phyloP scores from a whole-genome alignment of 1,139 yeast genomes.

The Meyerozyma athensensis region DNA sequence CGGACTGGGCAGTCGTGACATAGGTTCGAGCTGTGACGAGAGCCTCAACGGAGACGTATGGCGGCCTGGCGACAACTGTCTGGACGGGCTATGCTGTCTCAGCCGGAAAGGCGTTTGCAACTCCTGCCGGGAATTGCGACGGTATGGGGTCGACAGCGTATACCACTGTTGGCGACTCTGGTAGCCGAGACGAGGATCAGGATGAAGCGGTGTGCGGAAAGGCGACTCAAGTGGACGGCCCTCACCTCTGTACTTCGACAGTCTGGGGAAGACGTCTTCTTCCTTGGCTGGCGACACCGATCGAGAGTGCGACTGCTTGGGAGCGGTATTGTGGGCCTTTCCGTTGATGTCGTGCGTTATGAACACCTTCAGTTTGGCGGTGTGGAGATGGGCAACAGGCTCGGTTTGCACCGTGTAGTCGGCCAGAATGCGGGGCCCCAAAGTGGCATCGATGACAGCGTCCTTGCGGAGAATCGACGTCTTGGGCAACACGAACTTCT shows the following conservation, averaged over 20 bases:
- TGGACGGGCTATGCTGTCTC: conserved; percentile 1
- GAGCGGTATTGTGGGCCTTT: conserved; percentile 11
- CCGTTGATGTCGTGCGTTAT: conserved; percentile 46
- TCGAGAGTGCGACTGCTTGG: conserved; percentile 5
- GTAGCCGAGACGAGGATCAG: conserved; percentile 1
- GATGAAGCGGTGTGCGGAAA: conserved; percentile 2
- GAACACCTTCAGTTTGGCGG: conserved; percentile 38
- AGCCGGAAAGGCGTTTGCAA: conserved; percentile 3
- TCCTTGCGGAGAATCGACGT: conserved; percentile 52
- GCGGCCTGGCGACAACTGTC: conserved; percentile 1
- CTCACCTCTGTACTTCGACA: neutral
- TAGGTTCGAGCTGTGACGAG: neutral
- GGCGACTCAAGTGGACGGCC: conserved; percentile 3
- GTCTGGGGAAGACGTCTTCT: conserved; percentile 1
- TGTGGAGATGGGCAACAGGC: conserved; percentile 24
- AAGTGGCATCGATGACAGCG: conserved; percentile 61
- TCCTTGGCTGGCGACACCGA: conserved; percentile 1
- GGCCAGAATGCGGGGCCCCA: conserved; percentile 24
- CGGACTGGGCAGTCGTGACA: conserved; percentile 1
- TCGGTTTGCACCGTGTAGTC: conserved; percentile 30
- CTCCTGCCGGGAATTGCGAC: neutral
- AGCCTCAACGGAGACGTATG: conserved; percentile 1
- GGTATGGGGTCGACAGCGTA: conserved; percentile 22
- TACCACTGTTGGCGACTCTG: conserved; percentile 10
- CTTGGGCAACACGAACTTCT: conserved; percentile 62